Base-by-base conservation (phyloP, 139 green algal genomes). In the Chlamydomonas sp. region DNA sequence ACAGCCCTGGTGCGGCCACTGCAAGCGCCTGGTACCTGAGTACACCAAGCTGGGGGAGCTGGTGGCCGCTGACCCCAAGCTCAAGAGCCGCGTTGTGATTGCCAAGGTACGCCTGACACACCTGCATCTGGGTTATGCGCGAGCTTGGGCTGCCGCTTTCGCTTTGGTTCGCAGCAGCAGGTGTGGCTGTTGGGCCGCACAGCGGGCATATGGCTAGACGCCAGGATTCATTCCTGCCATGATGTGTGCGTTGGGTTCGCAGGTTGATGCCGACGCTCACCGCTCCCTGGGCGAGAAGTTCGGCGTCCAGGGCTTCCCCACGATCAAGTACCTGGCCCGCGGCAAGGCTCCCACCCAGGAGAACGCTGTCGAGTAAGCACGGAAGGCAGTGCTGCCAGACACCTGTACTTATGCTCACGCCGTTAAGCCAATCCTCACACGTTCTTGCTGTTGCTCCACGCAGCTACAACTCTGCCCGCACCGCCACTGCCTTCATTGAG, bases 261-360 rank as follows among this genome's bases (percentile, higher is more conserved):
- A 98, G 95, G 95, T 97, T 16, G 90, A 98, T 78, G 96, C 96
- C 15, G 96, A 98, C 68, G 83, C 87, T 6, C 96, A 98, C 86
- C 91, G 93, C 20, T 79, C 66, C 0, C 71, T 98, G 67, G 96
- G 96, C 17, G 90, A 95, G 78, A 85, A 87, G 73, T 98, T 97
- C 91, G 95, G 88, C 15, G 96, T 98, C 12, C 57, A 77, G 9
- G 96, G 96, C 79, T 98, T 98, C 90, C 96, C 96, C 82, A 98
- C 96, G 63, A 89, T 98, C 92, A 97, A 97, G 91, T 96, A 82
- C 84, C 95, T 98, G 79, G 9, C 77, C 0, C 88, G 95, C 1
- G 96, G 95, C 86, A 95, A 96, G 89, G 78, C 93, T 3, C 77
- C 79, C 68, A 91, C 71, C 88, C 90, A 91, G 64, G 90, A 92